phyloP scores from a whole-genome alignment of 31 red algal genomes.

The Porphyra umbilicalis region DNA sequence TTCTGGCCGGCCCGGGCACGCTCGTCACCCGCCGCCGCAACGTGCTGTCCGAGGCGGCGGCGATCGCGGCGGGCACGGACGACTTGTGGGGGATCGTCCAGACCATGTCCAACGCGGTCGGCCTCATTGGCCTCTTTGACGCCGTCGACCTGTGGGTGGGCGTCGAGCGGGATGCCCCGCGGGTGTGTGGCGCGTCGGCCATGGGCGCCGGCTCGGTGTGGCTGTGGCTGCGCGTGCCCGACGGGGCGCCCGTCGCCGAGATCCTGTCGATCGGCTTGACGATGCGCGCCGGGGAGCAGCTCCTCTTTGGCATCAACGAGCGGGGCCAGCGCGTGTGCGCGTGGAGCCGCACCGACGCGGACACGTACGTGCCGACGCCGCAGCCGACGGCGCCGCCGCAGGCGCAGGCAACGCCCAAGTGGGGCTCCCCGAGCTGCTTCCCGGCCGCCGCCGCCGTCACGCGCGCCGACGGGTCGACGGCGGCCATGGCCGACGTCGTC shows the following conservation, averaged over 20 bases:
- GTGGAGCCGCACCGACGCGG: background rate
- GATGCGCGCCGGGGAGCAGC: background rate
- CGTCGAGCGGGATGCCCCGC: background rate
- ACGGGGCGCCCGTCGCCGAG: background rate
- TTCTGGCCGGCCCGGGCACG: background rate
- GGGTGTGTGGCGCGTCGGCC: background rate
- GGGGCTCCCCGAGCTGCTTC: slow-evolving; percentile 21
- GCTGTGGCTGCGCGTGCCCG: background rate
- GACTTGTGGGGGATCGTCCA: background rate
- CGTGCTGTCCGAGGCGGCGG: background rate
- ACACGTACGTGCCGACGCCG: background rate
- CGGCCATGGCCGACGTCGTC: slow-evolving; percentile 21
- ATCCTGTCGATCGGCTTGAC: background rate
- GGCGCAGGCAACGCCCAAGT: background rate
- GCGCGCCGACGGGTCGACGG: slow-evolving; percentile 10
- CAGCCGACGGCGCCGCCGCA: background rate
- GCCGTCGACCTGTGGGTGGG: background rate
- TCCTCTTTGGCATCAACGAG: background rate
- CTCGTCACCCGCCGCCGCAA: background rate
- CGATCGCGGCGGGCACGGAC: background rate
- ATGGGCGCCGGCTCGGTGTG: background rate
- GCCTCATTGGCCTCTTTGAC: background rate
- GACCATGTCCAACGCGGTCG: background rate
- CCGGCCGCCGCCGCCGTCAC: slow-evolving; percentile 28
- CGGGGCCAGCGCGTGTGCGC: background rate